These are phyloP conservation scores for Lactarius quietus DNA, from an alignment of 768 basidiomycete genomes.

Conservation along the genomic window DNA sequence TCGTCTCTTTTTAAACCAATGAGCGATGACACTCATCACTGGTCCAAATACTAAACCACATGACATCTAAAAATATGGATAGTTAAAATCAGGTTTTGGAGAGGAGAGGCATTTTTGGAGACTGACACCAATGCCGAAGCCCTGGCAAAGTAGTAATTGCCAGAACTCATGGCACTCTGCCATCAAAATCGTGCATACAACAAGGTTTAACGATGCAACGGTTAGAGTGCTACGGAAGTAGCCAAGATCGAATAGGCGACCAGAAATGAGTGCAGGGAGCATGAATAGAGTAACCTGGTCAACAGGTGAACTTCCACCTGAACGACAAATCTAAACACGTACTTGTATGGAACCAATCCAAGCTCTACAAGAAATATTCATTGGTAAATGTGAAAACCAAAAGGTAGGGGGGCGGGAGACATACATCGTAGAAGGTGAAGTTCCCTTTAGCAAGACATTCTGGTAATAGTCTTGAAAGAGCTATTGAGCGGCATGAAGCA, in stretches of 20 bases:
- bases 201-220: constrained; percentile 45
- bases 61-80: constrained; percentile 24
- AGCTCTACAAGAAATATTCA: constrained; percentile 42
- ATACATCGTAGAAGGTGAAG: constrained; percentile 62
- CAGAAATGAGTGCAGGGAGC: constrained; percentile 57
- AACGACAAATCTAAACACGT: constrained; percentile 1
- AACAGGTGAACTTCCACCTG: not conserved
- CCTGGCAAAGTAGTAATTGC: constrained; percentile 78
- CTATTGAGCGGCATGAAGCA: constrained; percentile 34
- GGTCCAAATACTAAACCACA: constrained; percentile 61
- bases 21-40: constrained; percentile 54
- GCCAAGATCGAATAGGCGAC: constrained; percentile 72
- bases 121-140: constrained; percentile 60
- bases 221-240: constrained; percentile 52
- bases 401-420: constrained; percentile 9
- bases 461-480: constrained; percentile 74
- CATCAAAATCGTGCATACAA: constrained; percentile 56
- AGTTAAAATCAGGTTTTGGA: not conserved
- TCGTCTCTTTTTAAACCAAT: constrained; percentile 66
- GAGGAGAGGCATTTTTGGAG: not conserved
- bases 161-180: constrained; percentile 72
- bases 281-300: constrained; percentile 60
- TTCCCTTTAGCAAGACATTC: constrained; percentile 43
- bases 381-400: not conserved
- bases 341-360: constrained; percentile 82